Evolutionary conservation across 768 basidiomycete species (phyloP).

Genomic region (Boletus sensibilis): DNA sequence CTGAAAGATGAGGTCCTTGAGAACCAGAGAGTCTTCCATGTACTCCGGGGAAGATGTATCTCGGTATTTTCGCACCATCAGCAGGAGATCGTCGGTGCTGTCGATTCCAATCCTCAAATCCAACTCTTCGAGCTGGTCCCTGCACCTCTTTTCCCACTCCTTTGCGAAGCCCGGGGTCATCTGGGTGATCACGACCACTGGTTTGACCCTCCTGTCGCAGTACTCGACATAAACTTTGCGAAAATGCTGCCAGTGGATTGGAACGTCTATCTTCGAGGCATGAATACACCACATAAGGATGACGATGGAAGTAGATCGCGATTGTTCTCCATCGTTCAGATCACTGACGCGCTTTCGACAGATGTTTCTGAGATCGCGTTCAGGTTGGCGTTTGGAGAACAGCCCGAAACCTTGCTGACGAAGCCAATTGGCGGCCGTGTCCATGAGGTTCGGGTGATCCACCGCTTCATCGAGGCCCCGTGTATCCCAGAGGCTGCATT

Average conservation of each 20-base stretch:
- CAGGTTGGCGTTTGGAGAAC: slow-evolving; percentile 16
- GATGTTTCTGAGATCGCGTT: slow-evolving; percentile 22
- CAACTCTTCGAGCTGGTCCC: slow-evolving; percentile 14
- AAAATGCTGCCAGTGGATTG: slow-evolving; percentile 28
- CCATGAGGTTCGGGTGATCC: slow-evolving; percentile 23
- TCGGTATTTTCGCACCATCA: slow-evolving; percentile 18
- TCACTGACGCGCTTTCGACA: slow-evolving; percentile 19
- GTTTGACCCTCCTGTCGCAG: slow-evolving; percentile 24
- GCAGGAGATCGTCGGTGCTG: not conserved
- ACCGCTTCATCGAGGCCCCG: slow-evolving; percentile 29
- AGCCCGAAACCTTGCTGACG: slow-evolving; percentile 21
- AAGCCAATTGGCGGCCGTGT: slow-evolving; percentile 17
- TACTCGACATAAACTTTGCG: slow-evolving; percentile 28
- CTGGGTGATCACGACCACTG: slow-evolving; percentile 27
- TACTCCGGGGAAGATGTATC: slow-evolving; percentile 19
- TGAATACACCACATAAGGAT: slow-evolving; percentile 31
- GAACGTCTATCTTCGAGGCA: slow-evolving; percentile 29
- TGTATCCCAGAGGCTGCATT: slow-evolving; percentile 25
- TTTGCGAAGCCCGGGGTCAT: slow-evolving; percentile 17
- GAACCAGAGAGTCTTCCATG: slow-evolving; percentile 17
- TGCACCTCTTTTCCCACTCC: slow-evolving; percentile 23
- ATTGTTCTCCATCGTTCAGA: slow-evolving; percentile 7
- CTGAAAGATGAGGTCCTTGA: slow-evolving; percentile 17
- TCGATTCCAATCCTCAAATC: slow-evolving; percentile 3
- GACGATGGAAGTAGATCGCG: slow-evolving; percentile 7